Base-by-base conservation (phyloP, 805 yeast species). In the Saturnispora hagleri region DNA sequence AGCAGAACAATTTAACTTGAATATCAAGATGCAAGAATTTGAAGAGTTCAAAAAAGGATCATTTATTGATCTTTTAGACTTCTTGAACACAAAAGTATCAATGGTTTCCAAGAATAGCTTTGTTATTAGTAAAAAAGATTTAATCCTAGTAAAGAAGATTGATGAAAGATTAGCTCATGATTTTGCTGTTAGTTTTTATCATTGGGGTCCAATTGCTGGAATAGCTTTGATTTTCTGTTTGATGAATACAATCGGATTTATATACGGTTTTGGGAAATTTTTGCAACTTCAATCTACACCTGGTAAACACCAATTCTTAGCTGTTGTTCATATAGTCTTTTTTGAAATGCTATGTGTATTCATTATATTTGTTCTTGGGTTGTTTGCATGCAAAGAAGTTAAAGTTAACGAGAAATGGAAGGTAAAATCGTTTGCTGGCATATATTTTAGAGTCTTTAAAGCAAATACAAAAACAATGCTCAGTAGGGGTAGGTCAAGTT, bases 341-440 rank as follows among this genome's bases (percentile, higher is more conserved):
- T 43, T 54, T 17, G 43, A 48, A 36, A 42, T 54, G 17, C 51
- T 54, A 5, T 24, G 50, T 3, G 1, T 46, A 22, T 44, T 56
- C 15, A 35, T 47, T 9, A 36, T 51, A 10, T 57, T 53, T 38
- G 44, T 49, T 26, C 26, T 51, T 5, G 40, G 46, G 4, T 51
- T 52, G 8, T 52, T 48, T 36, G 55, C 59, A 3, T 57, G 59
- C 10, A 51, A 52, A 42, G 60, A 55, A 33, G 56, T 57, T 4
- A 43, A 46, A 47, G 38, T 54, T 22, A 28, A 47, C 17, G 57
- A 57, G 4, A 38, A 47, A 10, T 49, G 43, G 41, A 31, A 20
- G 7, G 49, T 56, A 2, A 48, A 45, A n/a, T 51, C 56, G 9
- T 57, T 46, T 40, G 10, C 56, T 18, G 47, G 36, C 2, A 57